Conservation (phyloP, 2,329 filamentous ascomycete genomes). For the Metarhizium album region DNA sequence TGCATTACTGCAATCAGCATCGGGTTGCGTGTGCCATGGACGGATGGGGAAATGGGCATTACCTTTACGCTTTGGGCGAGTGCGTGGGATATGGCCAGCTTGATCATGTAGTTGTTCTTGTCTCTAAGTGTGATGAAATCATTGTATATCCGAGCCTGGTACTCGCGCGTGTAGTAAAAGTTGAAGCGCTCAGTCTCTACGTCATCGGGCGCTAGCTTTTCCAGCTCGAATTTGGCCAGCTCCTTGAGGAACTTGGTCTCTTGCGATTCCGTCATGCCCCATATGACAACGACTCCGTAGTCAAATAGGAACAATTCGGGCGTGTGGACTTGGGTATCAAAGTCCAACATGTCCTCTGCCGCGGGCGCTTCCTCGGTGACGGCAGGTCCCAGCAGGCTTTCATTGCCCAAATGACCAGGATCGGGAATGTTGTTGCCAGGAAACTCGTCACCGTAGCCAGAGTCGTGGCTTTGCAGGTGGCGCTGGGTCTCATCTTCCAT, state of each 20-base stretch:
- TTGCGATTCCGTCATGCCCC: conserved; percentile 89
- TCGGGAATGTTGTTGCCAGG: conserved; percentile 16
- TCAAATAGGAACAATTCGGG: conserved; percentile 95
- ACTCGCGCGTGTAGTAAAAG: conserved; percentile 97
- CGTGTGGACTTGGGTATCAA: conserved; percentile 81
- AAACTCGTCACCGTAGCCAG: conserved; percentile 20
- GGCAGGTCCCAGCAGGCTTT: conserved; percentile 24
- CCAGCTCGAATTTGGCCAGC: conserved; percentile 84
- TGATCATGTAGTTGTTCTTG: conserved; percentile 96
- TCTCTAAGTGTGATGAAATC: conserved; percentile 94
- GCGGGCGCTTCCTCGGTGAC: conserved; percentile 26
- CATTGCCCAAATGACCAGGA: conserved; percentile 16
- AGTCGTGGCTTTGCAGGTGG: conserved; percentile 38
- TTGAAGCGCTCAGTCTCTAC: conserved; percentile 97
- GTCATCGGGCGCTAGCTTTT: conserved; percentile 79
- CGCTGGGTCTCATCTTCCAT: conserved; percentile 27
- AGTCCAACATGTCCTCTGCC: conserved; percentile 49
- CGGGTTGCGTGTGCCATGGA: background rate
- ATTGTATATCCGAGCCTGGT: conserved; percentile 98
- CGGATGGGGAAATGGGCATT: conserved; percentile 9
- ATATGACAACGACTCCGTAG: conserved; percentile 95
- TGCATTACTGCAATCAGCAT: conserved; percentile 23
- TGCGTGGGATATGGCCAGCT: conserved; percentile 91
- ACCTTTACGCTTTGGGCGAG: conserved; percentile 92
- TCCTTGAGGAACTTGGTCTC: conserved; percentile 89